Conservation (phyloP, 2,329 filamentous ascomycete genomes). For the Cytospora piceicola region DNA sequence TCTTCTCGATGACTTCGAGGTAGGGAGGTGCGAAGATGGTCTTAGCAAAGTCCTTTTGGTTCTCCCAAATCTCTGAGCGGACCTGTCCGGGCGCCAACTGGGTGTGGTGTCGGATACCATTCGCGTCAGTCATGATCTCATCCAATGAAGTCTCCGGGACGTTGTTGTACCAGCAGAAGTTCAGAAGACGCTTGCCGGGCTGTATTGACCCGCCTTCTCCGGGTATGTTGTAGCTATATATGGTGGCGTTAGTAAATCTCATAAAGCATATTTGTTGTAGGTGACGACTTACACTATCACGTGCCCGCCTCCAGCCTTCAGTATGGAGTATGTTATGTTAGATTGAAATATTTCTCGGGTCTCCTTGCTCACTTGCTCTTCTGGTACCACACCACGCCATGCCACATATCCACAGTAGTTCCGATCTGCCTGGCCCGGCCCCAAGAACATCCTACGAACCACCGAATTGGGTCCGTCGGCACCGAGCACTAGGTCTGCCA, state of each 20-base stretch:
- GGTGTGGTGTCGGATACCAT: constrained; percentile 39
- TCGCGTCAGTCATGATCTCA: constrained; percentile 42
- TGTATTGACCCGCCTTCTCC: constrained; percentile 44
- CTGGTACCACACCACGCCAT: constrained; percentile 46
- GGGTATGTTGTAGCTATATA: constrained; percentile 45
- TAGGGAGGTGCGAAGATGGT: constrained; percentile 44
- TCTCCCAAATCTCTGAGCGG: constrained; percentile 40
- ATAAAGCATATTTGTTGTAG: too few species aligned
- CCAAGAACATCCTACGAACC: constrained; percentile 40
- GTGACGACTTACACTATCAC: constrained; percentile 17
- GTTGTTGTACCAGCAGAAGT: constrained; percentile 52
- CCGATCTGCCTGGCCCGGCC: constrained; percentile 36
- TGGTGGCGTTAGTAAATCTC: too few species aligned
- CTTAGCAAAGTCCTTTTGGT: constrained; percentile 40
- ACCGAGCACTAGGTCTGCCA: constrained; percentile 46
- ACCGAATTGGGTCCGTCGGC: constrained; percentile 49
- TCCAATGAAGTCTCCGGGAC: constrained; percentile 41
- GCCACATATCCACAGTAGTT: constrained; percentile 47
- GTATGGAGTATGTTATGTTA: too few species aligned
- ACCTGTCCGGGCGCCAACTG: constrained; percentile 44
- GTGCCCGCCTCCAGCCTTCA: too few species aligned
- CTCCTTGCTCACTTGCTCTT: constrained; percentile 43
- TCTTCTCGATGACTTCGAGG: constrained; percentile 45
- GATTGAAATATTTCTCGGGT: constrained; percentile 39
- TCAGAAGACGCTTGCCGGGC: constrained; percentile 46